Percentiles rank a stretch among this genome's conserved stretches.
Conservation (phyloP, 768 basidiomycete genomes). For the Favolaschia claudopus region DNA sequence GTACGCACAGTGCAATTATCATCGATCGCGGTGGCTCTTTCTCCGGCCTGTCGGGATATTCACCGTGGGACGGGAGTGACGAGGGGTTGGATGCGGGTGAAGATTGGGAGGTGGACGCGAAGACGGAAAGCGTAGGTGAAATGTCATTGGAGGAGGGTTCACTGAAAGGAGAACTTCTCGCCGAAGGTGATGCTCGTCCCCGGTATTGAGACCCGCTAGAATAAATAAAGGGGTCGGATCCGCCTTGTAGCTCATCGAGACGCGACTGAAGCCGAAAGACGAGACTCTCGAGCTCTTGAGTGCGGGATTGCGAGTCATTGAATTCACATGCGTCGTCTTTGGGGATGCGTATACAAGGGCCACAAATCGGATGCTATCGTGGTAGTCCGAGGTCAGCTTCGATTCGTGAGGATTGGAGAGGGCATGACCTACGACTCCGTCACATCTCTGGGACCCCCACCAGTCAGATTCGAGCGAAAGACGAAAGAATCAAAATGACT, state of each 20-base stretch:
- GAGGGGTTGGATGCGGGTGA: neutral
- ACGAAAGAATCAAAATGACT: neutral
- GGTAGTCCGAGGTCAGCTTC: neutral
- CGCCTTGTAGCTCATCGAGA: conserved; percentile 39
- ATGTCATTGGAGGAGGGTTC: neutral
- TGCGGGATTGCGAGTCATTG: conserved; percentile 46
- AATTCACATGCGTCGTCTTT: conserved; percentile 55
- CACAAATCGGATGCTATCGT: conserved; percentile 36
- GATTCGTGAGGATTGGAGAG: rapidly evolving
- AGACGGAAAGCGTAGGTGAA: neutral
- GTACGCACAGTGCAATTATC: conserved; percentile 2
- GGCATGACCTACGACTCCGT: conserved; percentile 12
- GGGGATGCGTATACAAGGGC: conserved; percentile 47
- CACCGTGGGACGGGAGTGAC: neutral
- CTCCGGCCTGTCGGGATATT: neutral
- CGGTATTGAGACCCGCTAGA: conserved; percentile 12
- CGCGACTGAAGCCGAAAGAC: conserved; percentile 45
- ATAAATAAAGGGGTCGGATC: conserved; percentile 25
- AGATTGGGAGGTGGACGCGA: neutral
- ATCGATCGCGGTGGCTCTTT: conserved; percentile 5
- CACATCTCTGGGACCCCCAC: conserved; percentile 23
- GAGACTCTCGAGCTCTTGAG: conserved; percentile 47
- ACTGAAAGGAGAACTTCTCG: conserved; percentile 10
- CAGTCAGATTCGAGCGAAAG: neutral
- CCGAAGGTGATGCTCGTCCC: neutral